A percentile compares a stretch with the other conserved stretches of the same genome.
Conservation (phyloP, 2,329 filamentous ascomycete species). For the Ambrosiella beaveri region DNA sequence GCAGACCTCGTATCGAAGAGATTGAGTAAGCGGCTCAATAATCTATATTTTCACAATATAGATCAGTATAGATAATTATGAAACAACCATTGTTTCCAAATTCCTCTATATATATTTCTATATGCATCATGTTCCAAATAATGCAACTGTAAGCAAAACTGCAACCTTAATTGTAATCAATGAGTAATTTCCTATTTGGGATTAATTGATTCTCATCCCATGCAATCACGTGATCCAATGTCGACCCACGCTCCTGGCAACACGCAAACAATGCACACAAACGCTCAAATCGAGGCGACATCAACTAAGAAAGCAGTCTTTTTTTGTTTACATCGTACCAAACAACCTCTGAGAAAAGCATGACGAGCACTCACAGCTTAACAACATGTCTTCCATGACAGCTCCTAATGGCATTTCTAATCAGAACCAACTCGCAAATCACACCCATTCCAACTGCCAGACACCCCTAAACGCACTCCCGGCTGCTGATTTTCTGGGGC, state of each 20-base stretch:
- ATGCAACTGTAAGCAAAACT: no score
- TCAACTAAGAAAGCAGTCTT: neutral
- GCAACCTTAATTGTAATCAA: neutral
- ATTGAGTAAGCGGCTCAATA: constrained; percentile 30
- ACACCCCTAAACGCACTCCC: neutral
- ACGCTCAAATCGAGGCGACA: neutral
- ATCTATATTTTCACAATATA: neutral
- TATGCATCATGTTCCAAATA: neutral
- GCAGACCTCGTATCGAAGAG: constrained; percentile 37
- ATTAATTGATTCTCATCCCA: neutral
- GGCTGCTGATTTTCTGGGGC: neutral
- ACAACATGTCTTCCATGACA: no score
- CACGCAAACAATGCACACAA: neutral
- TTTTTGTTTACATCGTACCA: no score
- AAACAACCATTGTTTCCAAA: neutral
- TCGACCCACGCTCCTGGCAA: neutral
- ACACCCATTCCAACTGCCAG: no score
- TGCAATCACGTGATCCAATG: neutral
- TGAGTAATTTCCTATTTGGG: neutral
- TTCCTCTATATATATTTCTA: neutral
- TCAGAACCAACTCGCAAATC: no score
- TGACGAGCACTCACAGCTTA: no score
- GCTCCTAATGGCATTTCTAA: no score
- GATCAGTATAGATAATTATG: neutral
- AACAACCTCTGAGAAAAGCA: no score